Base-by-base conservation (phyloP, 2,329 filamentous ascomycete genomes). In the Cercospora sp. region DNA sequence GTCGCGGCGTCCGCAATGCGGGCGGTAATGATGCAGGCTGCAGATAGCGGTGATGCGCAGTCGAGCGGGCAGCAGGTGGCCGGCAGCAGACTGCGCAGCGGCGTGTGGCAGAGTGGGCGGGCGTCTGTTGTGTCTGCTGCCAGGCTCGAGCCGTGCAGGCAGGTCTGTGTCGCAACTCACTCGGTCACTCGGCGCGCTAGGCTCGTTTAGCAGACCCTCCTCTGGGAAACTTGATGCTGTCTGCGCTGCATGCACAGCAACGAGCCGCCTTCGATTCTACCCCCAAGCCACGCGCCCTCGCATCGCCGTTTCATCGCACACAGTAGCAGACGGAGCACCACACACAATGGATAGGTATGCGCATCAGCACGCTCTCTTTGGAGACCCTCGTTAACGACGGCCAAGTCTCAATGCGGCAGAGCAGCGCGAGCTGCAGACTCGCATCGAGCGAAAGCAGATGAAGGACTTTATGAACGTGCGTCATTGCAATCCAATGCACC, bases 401-500 rank as follows among this genome's bases (percentile, higher is more conserved):
- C 18, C 31, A 76, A 91, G 89, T 75, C 90, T 97, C 79, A 92
- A 88, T 75, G 80, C 86, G 76, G 81, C 88, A 76, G 94, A 98
- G 86, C 92, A 96, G 85, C 91, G 92, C 84, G 92, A 95, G 86
- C 91, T 99, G 79, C 91, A 97, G 83, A 84, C 88, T 83, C 93
- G 95, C 82, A 94, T 99, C 88, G 93, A 98, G 85, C 91, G 92
- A 84, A 96, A 95, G 84, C 95, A 99, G 84, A 92, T 99, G 87
- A 97, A 97, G 85, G 94, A 98, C 80, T 98, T 99, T 80, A 97
- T 98, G 90, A 91, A 89, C 77, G 95, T 98, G 87, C 75, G 92
- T 86, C 66, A 42, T 48, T 2, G 8, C 13, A 57, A 16, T 26
- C 5, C 13, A 3, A 36, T 20, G 4, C 31, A 59, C 12, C 20